A percentile compares a stretch with the other conserved stretches of the same genome.
Evolutionary conservation across 306 rosid genomes (phyloP).

Genomic region (Cicer cuneatum): DNA sequence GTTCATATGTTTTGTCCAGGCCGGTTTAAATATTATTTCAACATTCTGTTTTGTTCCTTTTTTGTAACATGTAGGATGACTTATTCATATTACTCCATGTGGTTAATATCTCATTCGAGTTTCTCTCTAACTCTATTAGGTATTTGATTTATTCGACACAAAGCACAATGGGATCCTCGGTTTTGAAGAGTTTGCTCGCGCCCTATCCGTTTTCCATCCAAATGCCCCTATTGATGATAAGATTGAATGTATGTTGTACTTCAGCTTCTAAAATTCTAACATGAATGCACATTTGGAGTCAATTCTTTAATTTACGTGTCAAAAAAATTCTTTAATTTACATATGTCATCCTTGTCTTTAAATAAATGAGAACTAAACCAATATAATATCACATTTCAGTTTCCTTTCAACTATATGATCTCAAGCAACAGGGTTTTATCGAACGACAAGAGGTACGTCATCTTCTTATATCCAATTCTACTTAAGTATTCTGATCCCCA

Average conservation of each 20-base stretch:
- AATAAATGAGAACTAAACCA: constrained; percentile 19
- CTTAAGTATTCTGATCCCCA: neutral
- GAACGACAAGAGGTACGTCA: constrained; percentile 96
- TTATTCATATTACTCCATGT: constrained; percentile 32
- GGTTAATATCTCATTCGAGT: constrained; percentile 38
- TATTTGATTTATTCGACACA: constrained; percentile 93
- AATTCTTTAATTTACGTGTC: constrained; percentile 17
- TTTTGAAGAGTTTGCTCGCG: constrained; percentile 98
- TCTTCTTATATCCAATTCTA: constrained; percentile 12
- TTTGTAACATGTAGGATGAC: constrained; percentile 17
- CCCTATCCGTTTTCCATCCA: constrained; percentile 95
- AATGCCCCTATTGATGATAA: constrained; percentile 95
- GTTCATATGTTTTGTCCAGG: neutral
- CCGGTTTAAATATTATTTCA: neutral
- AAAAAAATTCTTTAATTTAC: constrained; percentile 11
- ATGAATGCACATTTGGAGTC: neutral
- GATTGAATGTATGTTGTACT: constrained; percentile 76
- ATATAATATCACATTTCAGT: constrained; percentile 60
- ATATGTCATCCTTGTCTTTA: neutral
- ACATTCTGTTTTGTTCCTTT: constrained; percentile 21
- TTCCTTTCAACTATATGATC: constrained; percentile 96
- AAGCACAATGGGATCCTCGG: constrained; percentile 98
- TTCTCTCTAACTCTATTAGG: constrained; percentile 50
- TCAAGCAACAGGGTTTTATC: constrained; percentile 96
- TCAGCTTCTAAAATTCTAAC: constrained; percentile 18